phyloP scores from a whole-genome alignment of 2,329 filamentous ascomycete genomes.

The Aspergillus pseudonomiae region DNA sequence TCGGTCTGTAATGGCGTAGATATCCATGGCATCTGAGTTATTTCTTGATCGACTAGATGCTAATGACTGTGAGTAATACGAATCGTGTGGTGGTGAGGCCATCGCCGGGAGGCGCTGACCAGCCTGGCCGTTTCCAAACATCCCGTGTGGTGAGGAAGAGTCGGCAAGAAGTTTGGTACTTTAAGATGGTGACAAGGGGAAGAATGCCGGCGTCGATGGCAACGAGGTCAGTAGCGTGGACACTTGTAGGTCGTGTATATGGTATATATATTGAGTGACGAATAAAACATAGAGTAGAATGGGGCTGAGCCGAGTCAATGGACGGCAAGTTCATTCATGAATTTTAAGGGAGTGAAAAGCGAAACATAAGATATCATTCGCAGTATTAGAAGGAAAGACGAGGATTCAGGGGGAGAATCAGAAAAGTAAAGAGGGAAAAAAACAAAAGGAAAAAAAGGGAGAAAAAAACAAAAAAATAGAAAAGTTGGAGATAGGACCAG shows the following conservation, averaged over 20 bases:
- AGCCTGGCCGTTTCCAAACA: slow-evolving; percentile 26
- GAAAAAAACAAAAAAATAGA: neutral
- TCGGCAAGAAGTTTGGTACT: neutral
- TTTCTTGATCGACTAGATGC: slow-evolving; percentile 33
- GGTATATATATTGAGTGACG: slow-evolving; percentile 5
- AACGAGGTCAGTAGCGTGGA: slow-evolving; percentile 6
- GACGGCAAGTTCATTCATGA: neutral
- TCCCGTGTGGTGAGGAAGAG: slow-evolving; percentile 10
- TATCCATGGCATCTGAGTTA: slow-evolving; percentile 41
- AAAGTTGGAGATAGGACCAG: slow-evolving; percentile 2
- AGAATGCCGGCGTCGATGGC: neutral
- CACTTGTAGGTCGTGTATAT: slow-evolving; percentile 8
- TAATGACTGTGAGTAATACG: slow-evolving; percentile 30
- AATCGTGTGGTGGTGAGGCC: slow-evolving; percentile 24
- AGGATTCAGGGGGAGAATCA: slow-evolving; percentile 17
- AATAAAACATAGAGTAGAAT: slow-evolving; percentile 10
- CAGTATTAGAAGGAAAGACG: neutral
- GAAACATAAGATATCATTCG: slow-evolving; percentile 2
- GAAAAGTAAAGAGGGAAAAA: slow-evolving; percentile 4
- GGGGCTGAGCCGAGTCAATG: neutral
- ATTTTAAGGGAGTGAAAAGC: slow-evolving; percentile 7
- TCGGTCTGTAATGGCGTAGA: slow-evolving; percentile 37
- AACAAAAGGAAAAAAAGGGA: slow-evolving; percentile 1
- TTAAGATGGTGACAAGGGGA: neutral
- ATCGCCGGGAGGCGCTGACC: slow-evolving; percentile 24